Evolutionary conservation across 768 basidiomycete species (phyloP), one percentile per base, ranked within the genome.

Genomic region (Lentinula boryana): DNA sequence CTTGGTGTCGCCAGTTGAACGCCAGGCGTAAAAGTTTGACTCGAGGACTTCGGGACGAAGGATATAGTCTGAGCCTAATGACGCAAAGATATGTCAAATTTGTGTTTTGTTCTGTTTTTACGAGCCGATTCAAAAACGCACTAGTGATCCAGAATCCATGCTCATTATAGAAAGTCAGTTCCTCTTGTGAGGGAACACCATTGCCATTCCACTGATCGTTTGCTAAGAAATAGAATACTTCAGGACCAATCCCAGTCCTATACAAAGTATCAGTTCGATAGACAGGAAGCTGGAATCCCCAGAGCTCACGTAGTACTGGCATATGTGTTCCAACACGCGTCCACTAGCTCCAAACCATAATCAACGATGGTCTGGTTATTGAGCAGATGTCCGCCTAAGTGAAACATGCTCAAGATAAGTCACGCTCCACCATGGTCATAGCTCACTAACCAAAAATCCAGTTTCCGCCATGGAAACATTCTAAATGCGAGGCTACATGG

Each of bases 321-420:
- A 66, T 92, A 91, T 0, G 89, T 90, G 68, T 91, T 91, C 86
- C 88, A 88, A 74, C 90, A 91, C 8, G 80, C 84, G 46, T 91
- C 89, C 10, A 81, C 82, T 4, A 91, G 75, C 32, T 80, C 64
- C 40, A 91, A 76, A 3, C 78, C 90, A 44, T 80, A 72, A 46
- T 85, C 66, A 59, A 90, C 78, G 62, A 91, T 86, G 0, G 89
- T 88, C 31, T 84, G 72, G 62, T 91, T 91, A 68, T 89, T 84
- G 32, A 88, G 68, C 32, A 92, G 68, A 61, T 81, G 81, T 5
- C 90, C 89, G 3, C 87, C 87, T 85, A 64, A 21, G 40, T 56
- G 55, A 21, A 12, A 21, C 32, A 10, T 16, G 5, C 10, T 55
- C 21, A 13, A 46, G 15, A 23, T 55, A 1, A 33, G 16, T 44